These are phyloP conservation scores for Colletotrichum coccodes DNA, from an alignment of 2,329 filamentous ascomycete species.

Conservation along the genomic window DNA sequence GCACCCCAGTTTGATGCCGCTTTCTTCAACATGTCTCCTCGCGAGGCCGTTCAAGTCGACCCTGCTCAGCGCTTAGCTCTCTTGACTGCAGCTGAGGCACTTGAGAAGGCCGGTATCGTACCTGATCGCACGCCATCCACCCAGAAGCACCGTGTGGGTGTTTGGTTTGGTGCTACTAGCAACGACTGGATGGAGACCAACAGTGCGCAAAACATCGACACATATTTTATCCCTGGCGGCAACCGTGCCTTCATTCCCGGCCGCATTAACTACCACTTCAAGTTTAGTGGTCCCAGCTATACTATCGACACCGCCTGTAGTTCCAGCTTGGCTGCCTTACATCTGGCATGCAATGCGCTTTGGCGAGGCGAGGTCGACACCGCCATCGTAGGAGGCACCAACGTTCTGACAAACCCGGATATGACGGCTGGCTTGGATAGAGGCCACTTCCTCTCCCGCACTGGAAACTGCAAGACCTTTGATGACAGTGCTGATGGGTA, in stretches of 20 bases:
- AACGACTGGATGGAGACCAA: slow-evolving; percentile 86
- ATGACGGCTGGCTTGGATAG: slow-evolving; percentile 80
- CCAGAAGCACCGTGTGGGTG: slow-evolving; percentile 67
- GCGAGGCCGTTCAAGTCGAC: slow-evolving; percentile 75
- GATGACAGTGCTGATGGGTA: slow-evolving; percentile 69
- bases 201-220: slow-evolving; percentile 70
- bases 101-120: slow-evolving; percentile 80
- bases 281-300: slow-evolving; percentile 78
- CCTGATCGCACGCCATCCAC: slow-evolving; percentile 75
- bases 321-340: slow-evolving; percentile 77
- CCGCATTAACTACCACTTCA: slow-evolving; percentile 82
- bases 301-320: slow-evolving; percentile 84
- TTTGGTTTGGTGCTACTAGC: slow-evolving; percentile 80
- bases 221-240: slow-evolving; percentile 64
- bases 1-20: slow-evolving; percentile 73
- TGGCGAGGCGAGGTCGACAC: slow-evolving; percentile 73
- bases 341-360: slow-evolving; percentile 65
- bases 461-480: slow-evolving; percentile 81
- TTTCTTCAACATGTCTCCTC: slow-evolving; percentile 79
- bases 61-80: slow-evolving; percentile 80
- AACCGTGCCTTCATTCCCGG: slow-evolving; percentile 62
- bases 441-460: slow-evolving; percentile 82
- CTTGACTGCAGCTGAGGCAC: slow-evolving; percentile 80
- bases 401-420: slow-evolving; percentile 82
- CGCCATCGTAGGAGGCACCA: slow-evolving; percentile 81